Base-by-base conservation (phyloP, 495 filamentous ascomycete species). In the Xylaria flabelliformis region DNA sequence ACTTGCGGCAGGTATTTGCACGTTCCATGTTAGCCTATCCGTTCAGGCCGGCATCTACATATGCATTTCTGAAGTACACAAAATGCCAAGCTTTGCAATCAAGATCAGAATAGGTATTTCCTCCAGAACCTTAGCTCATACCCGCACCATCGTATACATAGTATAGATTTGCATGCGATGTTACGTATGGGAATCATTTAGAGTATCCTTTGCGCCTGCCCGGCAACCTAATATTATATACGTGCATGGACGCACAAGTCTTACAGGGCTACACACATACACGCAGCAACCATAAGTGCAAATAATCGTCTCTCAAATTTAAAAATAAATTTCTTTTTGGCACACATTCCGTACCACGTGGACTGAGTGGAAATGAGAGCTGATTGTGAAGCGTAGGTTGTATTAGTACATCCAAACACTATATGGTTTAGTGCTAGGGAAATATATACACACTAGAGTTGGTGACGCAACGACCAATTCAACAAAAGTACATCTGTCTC, bases 401-500 rank as follows among this genome's bases (percentile, higher is more conserved):
- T 61, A 41, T 61, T 39, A 9, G 9, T 61, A 39, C 55, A 32
- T 17, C 32, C 4, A 59, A 36, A 59, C 55, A 36, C 29, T 7
- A 17, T n/a, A 36, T 36, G 17, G 8, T 17, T 39, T 36, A 7
- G 55, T 36, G 29, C 15, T 34, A 8, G 29, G 15, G 29, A n/a
- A 36, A 19, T 36, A 34, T 4, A n/a, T 21, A 61, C 8, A 24
- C 58, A 19, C 34, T 15, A 9, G 7, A 34, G 13, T 21, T 61
- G 34, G 58, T 8, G 58, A 12, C 34, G 34, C 34, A 61, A 64
- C 19, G 10, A 39, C n/a, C 21, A 21, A 64, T 44, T 21, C 17
- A 64, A 17, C 39, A 44, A 64, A 64, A 64, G 61, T 44, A 64
- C 61, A 44, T 44, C 3, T 24, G 29, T 26, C 59, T 63, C 5